Evolutionary conservation across 176 grass and related monocot species (phyloP), one percentile per base, ranked within the genome.

Genomic region (Tillandsia fasciculata): DNA sequence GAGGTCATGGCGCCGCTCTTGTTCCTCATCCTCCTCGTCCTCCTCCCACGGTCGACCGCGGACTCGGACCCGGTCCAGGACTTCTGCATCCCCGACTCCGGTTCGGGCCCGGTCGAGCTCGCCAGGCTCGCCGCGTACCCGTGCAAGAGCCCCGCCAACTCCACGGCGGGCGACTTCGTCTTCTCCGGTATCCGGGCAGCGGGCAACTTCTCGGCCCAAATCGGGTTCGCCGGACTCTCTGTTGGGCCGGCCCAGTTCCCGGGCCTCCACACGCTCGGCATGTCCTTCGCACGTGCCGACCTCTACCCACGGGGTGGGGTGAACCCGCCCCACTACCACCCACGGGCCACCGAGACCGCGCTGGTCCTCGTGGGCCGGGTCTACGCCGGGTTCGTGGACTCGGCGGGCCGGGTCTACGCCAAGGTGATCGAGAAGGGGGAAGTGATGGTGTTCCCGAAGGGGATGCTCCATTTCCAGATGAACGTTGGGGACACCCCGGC

Each of bases 221-320:
- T 78, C 1, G 90, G 86, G 29, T 94, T 94, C 81, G 83, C 83
- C 9, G 90, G 90, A 3, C 26, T 94, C 2, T 74, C 86, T 2
- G 83, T 90, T 1, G 87, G 66, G 0, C 86, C 90, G 10, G 72
- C 71, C 8, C 78, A 79, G 64, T 94, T 94, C 81, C 90, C 90
- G 1, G 90, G 65, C 27, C 80, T 94, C n/a, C 81, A 90, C 86
- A 90, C 90, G 0, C 72, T 94, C 1, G 90, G 90, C 0, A 59
- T 87, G 78, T 87, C 90, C 73, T 94, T 94, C 79, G 90, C 87
- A 0, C 86, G 86, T 67, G 86, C 90, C 15, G 90, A 94, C 82
- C 82, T 94, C 2, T 77, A 77, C 0, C 80, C 83, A 0, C 75
- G 71, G 0, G 85, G 90, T 12, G 90, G 84, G 3, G 86, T 94